phyloP scores from a whole-genome alignment of 2,329 filamentous ascomycete genomes.

The Paracorniculantispora psalliotae region DNA sequence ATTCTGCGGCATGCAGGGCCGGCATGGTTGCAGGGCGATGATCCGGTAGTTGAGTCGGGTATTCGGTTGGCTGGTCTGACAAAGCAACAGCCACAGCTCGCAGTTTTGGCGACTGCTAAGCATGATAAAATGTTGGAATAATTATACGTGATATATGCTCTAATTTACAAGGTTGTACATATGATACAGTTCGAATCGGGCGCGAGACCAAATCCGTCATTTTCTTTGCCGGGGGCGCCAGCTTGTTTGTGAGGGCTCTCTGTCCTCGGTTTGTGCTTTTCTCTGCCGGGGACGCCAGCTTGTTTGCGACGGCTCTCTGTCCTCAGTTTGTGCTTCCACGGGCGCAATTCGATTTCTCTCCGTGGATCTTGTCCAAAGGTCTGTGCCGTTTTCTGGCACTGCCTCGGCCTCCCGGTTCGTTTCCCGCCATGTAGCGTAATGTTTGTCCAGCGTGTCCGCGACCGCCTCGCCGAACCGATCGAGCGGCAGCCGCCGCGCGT shows the following conservation, averaged over 20 bases:
- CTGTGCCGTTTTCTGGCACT: not conserved
- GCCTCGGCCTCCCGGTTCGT: not conserved
- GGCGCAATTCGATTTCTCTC: not conserved
- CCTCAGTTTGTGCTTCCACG: no score
- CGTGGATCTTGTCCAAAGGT: not conserved
- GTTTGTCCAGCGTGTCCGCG: constrained; percentile 11
- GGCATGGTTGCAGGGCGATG: no score
- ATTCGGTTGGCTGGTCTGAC: not conserved
- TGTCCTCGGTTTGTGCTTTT: no score
- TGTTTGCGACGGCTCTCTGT: not conserved
- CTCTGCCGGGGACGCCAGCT: no score
- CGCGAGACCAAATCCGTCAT: not conserved
- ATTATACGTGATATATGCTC: no score
- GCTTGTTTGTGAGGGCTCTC: not conserved
- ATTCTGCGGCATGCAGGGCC: no score
- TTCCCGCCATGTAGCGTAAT: not conserved
- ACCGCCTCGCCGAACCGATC: constrained; percentile 19
- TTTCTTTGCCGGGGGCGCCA: not conserved
- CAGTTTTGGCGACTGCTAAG: not conserved
- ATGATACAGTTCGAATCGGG: no score
- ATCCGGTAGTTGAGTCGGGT: not conserved
- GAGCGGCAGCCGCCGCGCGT: constrained; percentile 14
- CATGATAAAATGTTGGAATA: no score
- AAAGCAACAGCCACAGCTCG: not conserved
- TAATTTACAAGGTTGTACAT: not conserved